Evolutionary conservation across 2,329 filamentous ascomycete genomes (phyloP), one percentile per base, ranked within the genome.

Genomic region (Escovopsis sp.): DNA sequence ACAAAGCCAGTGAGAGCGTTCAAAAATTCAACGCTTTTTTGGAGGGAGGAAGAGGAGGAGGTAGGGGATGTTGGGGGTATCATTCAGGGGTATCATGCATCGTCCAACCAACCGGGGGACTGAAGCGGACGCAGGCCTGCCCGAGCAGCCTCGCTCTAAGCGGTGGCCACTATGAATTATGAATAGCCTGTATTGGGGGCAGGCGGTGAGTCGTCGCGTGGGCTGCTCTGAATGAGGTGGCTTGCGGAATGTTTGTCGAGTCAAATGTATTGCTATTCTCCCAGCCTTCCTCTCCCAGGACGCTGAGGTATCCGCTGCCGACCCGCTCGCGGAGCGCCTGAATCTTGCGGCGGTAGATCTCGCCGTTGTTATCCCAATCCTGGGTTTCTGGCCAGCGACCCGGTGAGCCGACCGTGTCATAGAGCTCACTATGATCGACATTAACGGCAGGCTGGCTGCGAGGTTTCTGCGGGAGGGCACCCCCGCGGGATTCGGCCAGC

Each of bases 291-390:
- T 94, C 88, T 46, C 83, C 82, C 40, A 96, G 68, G 12, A 84
- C 85, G 48, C 80, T 88, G 34, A 98, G 72, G 73, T 94, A 98
- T 33, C 80, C 83, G 52, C 80, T 85, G 30, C 88, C 88, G 49
- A 94, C 80, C 54, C 89, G 85, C 54, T 82, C 82, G 47, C 87
- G 81, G 42, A 95, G 65, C 3, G 83, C 79, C 60, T 94, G 87
- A 43, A 96, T 82, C 60, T 91, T 91, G 58, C 84, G 84, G 44
- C 83, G 78, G 61, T 94, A 96, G 7, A 85, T 67, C 54, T 91
- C 85, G 42, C 82, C 82, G 45, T 76, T 75, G 36, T 75, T 65
- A 46, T 78, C 77, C 73, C 80, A 85, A 45, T 82, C 72, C 38
- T 69, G 64, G 4, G 64, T 49, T 11, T 67, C 64, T 26, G 58